These are phyloP conservation scores for Heteromeles arbutifolia DNA, from an alignment of 306 rosid genomes.

Conservation along the genomic window DNA sequence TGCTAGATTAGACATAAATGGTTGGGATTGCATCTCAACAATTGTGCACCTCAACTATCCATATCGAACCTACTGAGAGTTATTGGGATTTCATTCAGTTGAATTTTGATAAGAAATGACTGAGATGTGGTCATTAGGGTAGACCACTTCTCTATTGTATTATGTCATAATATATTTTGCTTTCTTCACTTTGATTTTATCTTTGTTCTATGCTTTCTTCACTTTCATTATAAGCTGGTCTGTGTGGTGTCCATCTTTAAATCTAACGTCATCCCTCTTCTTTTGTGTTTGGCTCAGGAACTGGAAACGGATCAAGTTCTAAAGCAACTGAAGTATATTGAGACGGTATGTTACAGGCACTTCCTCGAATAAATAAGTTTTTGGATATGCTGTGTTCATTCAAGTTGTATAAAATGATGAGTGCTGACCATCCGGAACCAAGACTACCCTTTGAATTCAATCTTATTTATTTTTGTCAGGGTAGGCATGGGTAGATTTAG, in stretches of 20 bases:
- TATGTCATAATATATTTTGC: not conserved
- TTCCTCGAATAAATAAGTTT: not conserved
- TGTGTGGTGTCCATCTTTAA: not conserved
- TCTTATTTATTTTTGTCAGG: no score
- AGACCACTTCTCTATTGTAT: not conserved
- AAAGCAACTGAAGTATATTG: constrained; percentile 74
- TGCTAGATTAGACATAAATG: not conserved
- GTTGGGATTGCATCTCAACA: not conserved
- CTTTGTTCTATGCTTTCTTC: not conserved
- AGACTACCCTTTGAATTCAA: not conserved
- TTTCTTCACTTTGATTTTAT: not conserved
- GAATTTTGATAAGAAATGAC: not conserved
- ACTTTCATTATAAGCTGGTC: not conserved
- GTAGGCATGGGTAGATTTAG: no score
- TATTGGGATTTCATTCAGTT: not conserved
- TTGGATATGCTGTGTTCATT: not conserved
- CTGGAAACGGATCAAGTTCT: constrained; percentile 62
- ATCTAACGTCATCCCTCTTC: not conserved
- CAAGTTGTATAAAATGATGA: not conserved
- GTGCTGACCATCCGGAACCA: not conserved
- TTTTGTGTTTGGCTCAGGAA: constrained; percentile 50
- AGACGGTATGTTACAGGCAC: constrained; percentile 46
- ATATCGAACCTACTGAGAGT: not conserved
- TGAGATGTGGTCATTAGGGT: not conserved
- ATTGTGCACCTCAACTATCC: not conserved